Percentiles rank a stretch among this genome's conserved stretches.
phyloP scores from a whole-genome alignment of 345 rosid species.

The Ceriops zippeliana region DNA sequence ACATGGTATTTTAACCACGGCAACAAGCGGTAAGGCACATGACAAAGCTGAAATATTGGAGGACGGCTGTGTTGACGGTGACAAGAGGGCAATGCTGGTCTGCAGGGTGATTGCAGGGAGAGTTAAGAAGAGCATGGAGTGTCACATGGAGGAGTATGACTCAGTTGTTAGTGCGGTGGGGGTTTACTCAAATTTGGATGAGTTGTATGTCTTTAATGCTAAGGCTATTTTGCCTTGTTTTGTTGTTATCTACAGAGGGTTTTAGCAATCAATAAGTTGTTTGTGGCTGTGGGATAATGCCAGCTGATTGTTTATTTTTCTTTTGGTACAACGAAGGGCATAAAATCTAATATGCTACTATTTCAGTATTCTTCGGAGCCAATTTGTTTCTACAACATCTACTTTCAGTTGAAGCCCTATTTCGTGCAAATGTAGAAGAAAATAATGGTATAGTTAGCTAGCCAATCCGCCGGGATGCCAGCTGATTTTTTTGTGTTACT shows the following conservation, averaged over 20 bases:
- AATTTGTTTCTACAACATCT: no score
- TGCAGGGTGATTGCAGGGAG: slow-evolving; percentile 78
- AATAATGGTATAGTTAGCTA: no score
- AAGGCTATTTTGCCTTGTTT: slow-evolving; percentile 77
- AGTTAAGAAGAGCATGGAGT: slow-evolving; percentile 52
- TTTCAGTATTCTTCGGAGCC: no score
- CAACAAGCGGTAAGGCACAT: slow-evolving; percentile 75
- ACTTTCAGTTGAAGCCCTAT: no score
- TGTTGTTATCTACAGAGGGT: slow-evolving; percentile 65
- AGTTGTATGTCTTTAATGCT: slow-evolving; percentile 57
- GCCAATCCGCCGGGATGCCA: background rate
- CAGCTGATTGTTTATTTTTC: background rate
- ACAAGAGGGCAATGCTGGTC: slow-evolving; percentile 67
- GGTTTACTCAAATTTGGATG: slow-evolving; percentile 60
- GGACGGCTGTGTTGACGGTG: slow-evolving; percentile 20
- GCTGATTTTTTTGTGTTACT: background rate
- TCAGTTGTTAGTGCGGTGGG: slow-evolving; percentile 53
- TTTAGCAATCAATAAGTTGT: slow-evolving; percentile 13
- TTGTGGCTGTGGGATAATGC: background rate
- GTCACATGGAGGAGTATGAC: slow-evolving; percentile 50
- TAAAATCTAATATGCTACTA: no score
- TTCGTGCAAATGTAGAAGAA: no score
- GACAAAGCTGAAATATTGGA: slow-evolving; percentile 35
- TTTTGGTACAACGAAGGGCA: no score
- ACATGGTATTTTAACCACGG: slow-evolving; percentile 63